Conservation (phyloP, 371 early-diverging fungal species). For the Nematocida sp. region DNA sequence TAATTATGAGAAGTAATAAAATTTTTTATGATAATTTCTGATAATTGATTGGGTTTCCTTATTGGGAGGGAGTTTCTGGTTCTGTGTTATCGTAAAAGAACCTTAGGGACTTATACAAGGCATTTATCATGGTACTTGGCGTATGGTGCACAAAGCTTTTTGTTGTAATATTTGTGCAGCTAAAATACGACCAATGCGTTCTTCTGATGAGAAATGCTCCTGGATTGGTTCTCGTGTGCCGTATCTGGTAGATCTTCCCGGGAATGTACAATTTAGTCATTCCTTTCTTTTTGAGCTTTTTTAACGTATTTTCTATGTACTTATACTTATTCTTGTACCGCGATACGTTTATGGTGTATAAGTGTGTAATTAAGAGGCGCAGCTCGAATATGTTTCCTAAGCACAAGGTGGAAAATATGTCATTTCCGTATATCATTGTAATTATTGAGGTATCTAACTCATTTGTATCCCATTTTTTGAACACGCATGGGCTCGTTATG, state of each 20-base stretch:
- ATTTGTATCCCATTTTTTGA: slow-evolving; percentile 8
- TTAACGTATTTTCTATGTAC: slow-evolving; percentile 53
- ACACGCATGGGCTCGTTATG: slow-evolving; percentile 24
- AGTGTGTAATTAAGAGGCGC: slow-evolving; percentile 59
- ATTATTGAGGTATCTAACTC: slow-evolving; percentile 45
- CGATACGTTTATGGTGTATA: slow-evolving; percentile 48
- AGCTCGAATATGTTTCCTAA: slow-evolving; percentile 64
- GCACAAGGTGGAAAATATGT: slow-evolving; percentile 61
- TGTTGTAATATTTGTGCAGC: slow-evolving; percentile 22
- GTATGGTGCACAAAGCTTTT: slow-evolving; percentile 47
- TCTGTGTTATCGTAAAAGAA: slow-evolving; percentile 14
- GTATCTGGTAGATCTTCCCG: slow-evolving; percentile 60
- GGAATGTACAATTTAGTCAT: slow-evolving; percentile 64
- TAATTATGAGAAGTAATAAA: too few species aligned
- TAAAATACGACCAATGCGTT: slow-evolving; percentile 42
- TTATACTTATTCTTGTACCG: slow-evolving; percentile 27
- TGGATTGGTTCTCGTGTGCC: slow-evolving; percentile 29
- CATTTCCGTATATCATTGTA: slow-evolving; percentile 60
- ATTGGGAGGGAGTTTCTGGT: too few species aligned
- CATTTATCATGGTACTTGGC: slow-evolving; percentile 45
- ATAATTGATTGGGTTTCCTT: too few species aligned
- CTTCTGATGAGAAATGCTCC: slow-evolving; percentile 37
- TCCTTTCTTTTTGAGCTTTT: slow-evolving; percentile 52
- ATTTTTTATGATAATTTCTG: too few species aligned
- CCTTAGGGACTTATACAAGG: slow-evolving; percentile 32